Base-by-base conservation (phyloP, 805 yeast genomes). In the Candida fluviatilis region DNA sequence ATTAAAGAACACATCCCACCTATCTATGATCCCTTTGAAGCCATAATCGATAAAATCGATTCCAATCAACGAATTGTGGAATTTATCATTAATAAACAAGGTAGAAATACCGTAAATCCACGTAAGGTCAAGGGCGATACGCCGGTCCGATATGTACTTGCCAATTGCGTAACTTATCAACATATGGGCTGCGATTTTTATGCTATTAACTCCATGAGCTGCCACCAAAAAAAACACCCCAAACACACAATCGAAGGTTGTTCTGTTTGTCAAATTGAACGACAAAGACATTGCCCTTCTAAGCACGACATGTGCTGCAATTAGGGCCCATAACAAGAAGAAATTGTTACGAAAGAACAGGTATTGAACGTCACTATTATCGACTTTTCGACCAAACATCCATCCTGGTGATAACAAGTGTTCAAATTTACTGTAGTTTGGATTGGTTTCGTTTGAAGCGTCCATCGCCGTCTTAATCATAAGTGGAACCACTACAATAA, bases 1-100 rank as follows among this genome's bases (percentile, higher is more conserved):
- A 62, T 93, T 93, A 71, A 80, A 93, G 50, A 85, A 87, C 3
- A 93, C 97, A 55, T 93, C 97, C 99, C 99, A 93, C 50, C 98
- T 73, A 13, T 79, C 71, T 43, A 93, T 81, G 11, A 90, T 73
- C 1, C 98, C 97, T 34, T 74, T 73, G 49, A 75, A 82, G 0
- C 75, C 73, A 18, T 62, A 49, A 51, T 88, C 95, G 49, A 85
- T 58, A 26, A 74, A 62, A 0, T 67, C 55, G n/a, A 85, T 57
- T 0, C 76, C 81, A 34, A 75, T 71, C 16, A 73, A 74, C 41
- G 72, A 69, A 15, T 73, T 68, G 37, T 89, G 69, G 43, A 69
- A 78, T 37, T 63, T 66, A 50, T 86, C 95, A 55, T 93, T 93
- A 36, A 87, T 53, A 55, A 93, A 88, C 23, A 93, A 66, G 0